phyloP scores from a whole-genome alignment of 345 rosid species.

The Pistacia atlantica region DNA sequence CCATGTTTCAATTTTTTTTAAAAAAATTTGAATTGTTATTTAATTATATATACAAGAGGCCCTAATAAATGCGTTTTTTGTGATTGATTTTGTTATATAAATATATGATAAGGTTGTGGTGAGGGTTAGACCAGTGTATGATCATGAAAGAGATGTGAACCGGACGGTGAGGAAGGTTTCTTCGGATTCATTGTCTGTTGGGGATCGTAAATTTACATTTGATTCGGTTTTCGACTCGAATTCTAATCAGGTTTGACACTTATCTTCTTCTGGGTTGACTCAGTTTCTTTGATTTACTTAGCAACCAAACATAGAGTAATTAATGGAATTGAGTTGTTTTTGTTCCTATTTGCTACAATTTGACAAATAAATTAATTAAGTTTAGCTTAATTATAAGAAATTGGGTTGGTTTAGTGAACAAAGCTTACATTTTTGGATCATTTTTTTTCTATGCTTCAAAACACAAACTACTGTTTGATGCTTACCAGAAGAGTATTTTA shows the following conservation, averaged over 20 bases:
- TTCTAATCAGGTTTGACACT: constrained; percentile 67
- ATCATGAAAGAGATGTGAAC: constrained; percentile 39
- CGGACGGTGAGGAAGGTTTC: constrained; percentile 57
- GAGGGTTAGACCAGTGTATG: constrained; percentile 67
- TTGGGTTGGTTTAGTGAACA: too few species aligned
- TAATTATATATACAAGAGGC: not conserved
- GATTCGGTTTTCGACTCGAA: constrained; percentile 81
- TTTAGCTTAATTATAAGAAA: too few species aligned
- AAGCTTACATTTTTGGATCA: too few species aligned
- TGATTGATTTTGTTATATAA: constrained; percentile 15
- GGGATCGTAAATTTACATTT: constrained; percentile 66
- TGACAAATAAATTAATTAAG: too few species aligned
- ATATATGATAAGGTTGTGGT: constrained; percentile 60
- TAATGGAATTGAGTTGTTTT: not conserved
- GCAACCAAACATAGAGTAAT: not conserved
- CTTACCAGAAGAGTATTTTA: not conserved
- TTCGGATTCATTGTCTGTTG: constrained; percentile 53
- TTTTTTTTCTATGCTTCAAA: too few species aligned
- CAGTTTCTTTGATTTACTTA: not conserved
- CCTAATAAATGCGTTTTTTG: not conserved
- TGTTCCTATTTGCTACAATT: not conserved
- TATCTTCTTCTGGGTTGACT: not conserved
- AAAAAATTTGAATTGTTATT: too few species aligned
- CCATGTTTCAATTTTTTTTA: not conserved
- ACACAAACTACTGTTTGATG: too few species aligned